Evolutionary conservation across 495 filamentous ascomycete species (phyloP), one percentile per base, ranked within the genome.

Genomic region (Cryomyces minteri): DNA sequence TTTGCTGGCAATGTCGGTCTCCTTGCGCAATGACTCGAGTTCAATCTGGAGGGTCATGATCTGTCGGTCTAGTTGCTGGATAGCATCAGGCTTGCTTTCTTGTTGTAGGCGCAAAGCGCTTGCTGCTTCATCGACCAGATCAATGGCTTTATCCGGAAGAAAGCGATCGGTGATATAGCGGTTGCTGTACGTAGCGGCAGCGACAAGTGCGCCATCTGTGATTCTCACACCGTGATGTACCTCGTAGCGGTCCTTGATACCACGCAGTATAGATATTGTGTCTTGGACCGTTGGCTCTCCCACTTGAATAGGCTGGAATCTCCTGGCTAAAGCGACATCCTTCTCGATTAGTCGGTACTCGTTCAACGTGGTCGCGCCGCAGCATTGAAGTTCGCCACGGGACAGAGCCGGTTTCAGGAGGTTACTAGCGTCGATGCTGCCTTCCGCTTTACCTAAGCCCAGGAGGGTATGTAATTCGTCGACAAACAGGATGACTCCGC

Each of bases 21-120:
- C 90, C 51, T 96, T 96, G 42, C 90, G 74, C 31, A 98, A 70
- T 43, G 88, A 94, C 58, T 98, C 90, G 1, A 98, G 70, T 60
- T 98, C 90, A 52, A 98, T 98, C 54, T 94, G 88, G 36, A 96
- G 83, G 0, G 90, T 96, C 68, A 94, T 88, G 42, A 98, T 94
- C 54, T 84, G 80, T 41, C 88, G 83, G 54, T 96, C 90, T 14
- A 95, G 71, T 43, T 81, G 75, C 56, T 86, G 77, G 31, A 98
- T 95, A 10, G 85, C 75, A 48, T 98, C 90, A 0, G 90, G 90
- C 51, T 93, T 94, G 53, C 85, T 94, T 62, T 98, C 90, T 59
- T 98, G 90, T 57, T 98, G 90, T 48, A 98, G 61, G 12, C 90
- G 73, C 6, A 95, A 66, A 9, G 84, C 82, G 36, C 84, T 93